A percentile compares a stretch with the other conserved stretches of the same genome.
Conservation (phyloP, 2,329 filamentous ascomycete genomes). For the Clonostachys rhizophaga region DNA sequence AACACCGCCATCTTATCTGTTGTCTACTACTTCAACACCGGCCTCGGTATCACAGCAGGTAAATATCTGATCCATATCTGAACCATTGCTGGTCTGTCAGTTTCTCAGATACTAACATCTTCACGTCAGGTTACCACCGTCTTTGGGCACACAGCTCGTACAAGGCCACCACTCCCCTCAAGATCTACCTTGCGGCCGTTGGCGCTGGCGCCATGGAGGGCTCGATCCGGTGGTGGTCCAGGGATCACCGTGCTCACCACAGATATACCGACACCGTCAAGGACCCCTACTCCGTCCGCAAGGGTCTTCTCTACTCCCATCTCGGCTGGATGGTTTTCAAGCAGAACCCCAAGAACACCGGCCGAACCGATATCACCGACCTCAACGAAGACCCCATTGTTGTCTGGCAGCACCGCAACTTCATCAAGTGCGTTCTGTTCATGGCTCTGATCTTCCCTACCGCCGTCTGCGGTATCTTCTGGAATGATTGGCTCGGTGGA, state of each 20-base stretch:
- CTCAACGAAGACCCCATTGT: conserved; percentile 83
- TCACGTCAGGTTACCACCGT: conserved; percentile 45
- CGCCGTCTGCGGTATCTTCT: conserved; percentile 70
- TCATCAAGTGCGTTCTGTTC: conserved; percentile 71
- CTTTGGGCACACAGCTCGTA: conserved; percentile 85
- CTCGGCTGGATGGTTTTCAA: conserved; percentile 92
- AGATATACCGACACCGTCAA: conserved; percentile 90
- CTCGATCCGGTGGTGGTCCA: conserved; percentile 85
- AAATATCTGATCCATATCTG: conserved; percentile 19
- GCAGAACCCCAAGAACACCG: conserved; percentile 86
- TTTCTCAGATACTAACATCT: neutral
- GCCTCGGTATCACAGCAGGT: conserved; percentile 77
- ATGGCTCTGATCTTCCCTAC: conserved; percentile 77
- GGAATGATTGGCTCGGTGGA: conserved; percentile 77
- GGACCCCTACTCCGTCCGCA: conserved; percentile 87
- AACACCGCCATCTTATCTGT: conserved; percentile 73
- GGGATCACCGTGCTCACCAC: conserved; percentile 83
- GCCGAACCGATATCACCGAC: conserved; percentile 83
- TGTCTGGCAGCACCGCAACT: conserved; percentile 84
- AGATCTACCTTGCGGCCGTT: conserved; percentile 76
- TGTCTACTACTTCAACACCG: conserved; percentile 78
- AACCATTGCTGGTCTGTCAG: conserved; percentile 1
- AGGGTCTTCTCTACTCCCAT: conserved; percentile 74
- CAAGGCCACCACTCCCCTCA: conserved; percentile 70
- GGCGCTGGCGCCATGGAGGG: conserved; percentile 82